Evolutionary conservation across 2,329 filamentous ascomycete genomes (phyloP).

Genomic region (Fusarium falciforme): DNA sequence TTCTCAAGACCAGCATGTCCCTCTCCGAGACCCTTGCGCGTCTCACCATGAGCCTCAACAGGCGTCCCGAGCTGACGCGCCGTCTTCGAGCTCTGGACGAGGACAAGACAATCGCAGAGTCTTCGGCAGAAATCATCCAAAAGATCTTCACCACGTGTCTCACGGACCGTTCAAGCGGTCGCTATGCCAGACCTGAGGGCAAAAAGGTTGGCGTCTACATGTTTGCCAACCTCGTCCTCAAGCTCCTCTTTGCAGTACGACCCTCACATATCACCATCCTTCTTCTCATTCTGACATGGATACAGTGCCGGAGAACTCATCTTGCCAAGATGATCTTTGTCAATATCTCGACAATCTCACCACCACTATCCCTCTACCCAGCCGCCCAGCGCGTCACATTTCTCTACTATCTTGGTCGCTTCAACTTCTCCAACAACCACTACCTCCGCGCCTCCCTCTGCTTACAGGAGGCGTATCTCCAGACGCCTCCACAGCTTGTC

Average conservation of each 20-base stretch:
- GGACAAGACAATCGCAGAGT: constrained; percentile 82
- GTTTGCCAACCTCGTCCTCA: constrained; percentile 90
- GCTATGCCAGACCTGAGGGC: constrained; percentile 78
- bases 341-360: constrained; percentile 86
- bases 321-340: constrained; percentile 90
- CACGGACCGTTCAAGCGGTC: constrained; percentile 78
- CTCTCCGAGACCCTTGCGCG: constrained; percentile 83
- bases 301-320: constrained; percentile 80
- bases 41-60: constrained; percentile 86
- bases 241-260: constrained; percentile 83
- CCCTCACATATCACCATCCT: neutral
- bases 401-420: constrained; percentile 93
- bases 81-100: constrained; percentile 72
- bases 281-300: constrained; percentile 1
- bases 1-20: constrained; percentile 85
- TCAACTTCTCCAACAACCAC: constrained; percentile 86
- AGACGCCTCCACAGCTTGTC: constrained; percentile 70
- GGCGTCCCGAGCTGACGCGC: constrained; percentile 79
- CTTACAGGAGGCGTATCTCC: constrained; percentile 82
- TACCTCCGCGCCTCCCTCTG: constrained; percentile 81
- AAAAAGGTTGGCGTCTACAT: constrained; percentile 91
- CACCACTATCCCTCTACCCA: constrained; percentile 83
- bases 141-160: constrained; percentile 92
- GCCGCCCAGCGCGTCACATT: constrained; percentile 90
- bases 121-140: constrained; percentile 88